Evolutionary conservation across 2,329 filamentous ascomycete genomes (phyloP).

Genomic region (Colletotrichum sansevieriae): DNA sequence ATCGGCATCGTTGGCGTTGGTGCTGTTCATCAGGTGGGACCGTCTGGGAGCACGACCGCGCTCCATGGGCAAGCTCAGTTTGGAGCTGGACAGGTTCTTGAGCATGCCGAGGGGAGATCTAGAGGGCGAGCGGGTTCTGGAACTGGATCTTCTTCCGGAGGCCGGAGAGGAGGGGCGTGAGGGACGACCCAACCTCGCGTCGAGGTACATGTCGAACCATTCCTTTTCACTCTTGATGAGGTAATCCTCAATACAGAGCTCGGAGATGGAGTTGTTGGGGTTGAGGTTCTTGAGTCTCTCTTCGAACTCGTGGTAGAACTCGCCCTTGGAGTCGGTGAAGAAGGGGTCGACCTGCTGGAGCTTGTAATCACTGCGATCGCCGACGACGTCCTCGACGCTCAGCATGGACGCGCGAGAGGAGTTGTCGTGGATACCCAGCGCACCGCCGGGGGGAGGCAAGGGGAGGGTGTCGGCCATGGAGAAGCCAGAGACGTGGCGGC

Average conservation of each 20-base stretch:
- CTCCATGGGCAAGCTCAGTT: conserved; percentile 33
- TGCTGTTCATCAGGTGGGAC: conserved; percentile 33
- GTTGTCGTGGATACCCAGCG: conserved; percentile 40
- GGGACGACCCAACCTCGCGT: conserved; percentile 68
- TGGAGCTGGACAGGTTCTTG: conserved; percentile 38
- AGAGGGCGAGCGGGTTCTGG: conserved; percentile 27
- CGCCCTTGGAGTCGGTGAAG: conserved; percentile 74
- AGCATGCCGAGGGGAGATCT: conserved; percentile 31
- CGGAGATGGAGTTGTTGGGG: conserved; percentile 67
- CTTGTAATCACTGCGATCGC: conserved; percentile 71
- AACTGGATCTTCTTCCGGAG: conserved; percentile 42
- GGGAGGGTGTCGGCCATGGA: conserved; percentile 47
- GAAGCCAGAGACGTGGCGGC: conserved; percentile 35
- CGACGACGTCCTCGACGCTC: conserved; percentile 69
- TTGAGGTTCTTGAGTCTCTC: conserved; percentile 66
- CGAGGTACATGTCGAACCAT: conserved; percentile 72
- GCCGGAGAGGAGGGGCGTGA: conserved; percentile 49
- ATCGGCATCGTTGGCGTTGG: conserved; percentile 10
- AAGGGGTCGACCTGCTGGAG: conserved; percentile 76
- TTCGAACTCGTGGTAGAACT: conserved; percentile 71
- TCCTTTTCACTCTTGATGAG: conserved; percentile 75
- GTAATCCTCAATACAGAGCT: conserved; percentile 75
- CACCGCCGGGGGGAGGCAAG: conserved; percentile 40
- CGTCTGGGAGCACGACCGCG: conserved; percentile 28
- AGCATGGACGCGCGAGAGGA: conserved; percentile 57